phyloP scores from a whole-genome alignment of 2,329 filamentous ascomycete species.

The Aspergillus alliaceus region DNA sequence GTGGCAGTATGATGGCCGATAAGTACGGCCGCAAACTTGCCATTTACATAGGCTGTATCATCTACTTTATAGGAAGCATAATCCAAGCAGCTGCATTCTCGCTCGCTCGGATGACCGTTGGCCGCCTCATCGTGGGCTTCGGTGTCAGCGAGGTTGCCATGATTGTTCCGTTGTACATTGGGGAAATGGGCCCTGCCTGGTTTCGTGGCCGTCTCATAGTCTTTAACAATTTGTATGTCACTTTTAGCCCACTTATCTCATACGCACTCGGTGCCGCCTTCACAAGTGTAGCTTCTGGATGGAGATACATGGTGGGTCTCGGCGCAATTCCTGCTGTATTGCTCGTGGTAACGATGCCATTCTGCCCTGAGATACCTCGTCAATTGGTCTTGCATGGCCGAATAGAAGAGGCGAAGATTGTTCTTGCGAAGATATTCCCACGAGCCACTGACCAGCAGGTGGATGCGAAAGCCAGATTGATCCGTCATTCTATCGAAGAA shows the following conservation, averaged over 20 bases:
- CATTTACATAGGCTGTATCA: conserved; percentile 43
- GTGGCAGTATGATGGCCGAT: conserved; percentile 39
- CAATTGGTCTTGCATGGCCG: conserved; percentile 47
- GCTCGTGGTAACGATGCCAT: conserved; percentile 44
- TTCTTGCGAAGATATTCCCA: conserved; percentile 29
- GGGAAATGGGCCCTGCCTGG: conserved; percentile 52
- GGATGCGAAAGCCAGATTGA: conserved; percentile 45
- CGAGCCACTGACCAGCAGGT: conserved; percentile 42
- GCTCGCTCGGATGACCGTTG: conserved; percentile 47
- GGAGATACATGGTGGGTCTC: conserved; percentile 53
- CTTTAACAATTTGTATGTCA: conserved; percentile 50
- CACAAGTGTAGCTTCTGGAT: conserved; percentile 43
- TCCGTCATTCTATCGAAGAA: conserved; percentile 41
- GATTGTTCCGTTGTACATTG: conserved; percentile 50
- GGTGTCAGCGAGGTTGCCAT: conserved; percentile 52
- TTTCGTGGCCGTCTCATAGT: conserved; percentile 42
- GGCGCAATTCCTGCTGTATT: conserved; percentile 51
- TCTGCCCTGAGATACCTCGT: conserved; percentile 52
- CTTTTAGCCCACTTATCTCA: conserved; percentile 43
- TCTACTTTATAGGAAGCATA: conserved; percentile 43
- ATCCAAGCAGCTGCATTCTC: conserved; percentile 38
- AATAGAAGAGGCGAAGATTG: conserved; percentile 39
- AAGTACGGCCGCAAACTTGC: conserved; percentile 41
- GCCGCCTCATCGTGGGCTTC: conserved; percentile 50
- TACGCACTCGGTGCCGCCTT: conserved; percentile 47